These are phyloP conservation scores for Scheffersomyces parashehatae DNA, from an alignment of 1,139 yeast genomes.

Conservation along the genomic window DNA sequence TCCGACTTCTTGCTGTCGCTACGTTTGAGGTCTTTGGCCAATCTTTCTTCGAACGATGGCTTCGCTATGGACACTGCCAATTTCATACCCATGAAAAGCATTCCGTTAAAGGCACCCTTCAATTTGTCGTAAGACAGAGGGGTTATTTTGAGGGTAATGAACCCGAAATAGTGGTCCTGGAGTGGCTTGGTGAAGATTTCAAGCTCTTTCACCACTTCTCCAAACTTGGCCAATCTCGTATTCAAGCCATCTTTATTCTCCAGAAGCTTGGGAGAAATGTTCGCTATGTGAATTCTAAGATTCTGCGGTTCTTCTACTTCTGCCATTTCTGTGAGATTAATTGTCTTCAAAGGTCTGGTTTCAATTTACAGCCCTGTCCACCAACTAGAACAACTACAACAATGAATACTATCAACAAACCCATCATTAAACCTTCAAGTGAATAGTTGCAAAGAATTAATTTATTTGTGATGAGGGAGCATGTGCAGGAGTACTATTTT, in stretches of 20 bases:
- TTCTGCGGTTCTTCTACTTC: conserved; percentile 10
- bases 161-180: conserved; percentile 63
- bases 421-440: too few relatives aligned
- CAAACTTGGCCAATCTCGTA: conserved; percentile 50
- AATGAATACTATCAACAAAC: too few relatives aligned
- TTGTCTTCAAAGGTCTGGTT: too few relatives aligned
- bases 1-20: conserved; percentile 34
- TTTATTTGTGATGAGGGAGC: too few relatives aligned
- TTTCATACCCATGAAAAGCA: conserved; percentile 71
- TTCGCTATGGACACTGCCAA: conserved; percentile 54
- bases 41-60: conserved; percentile 32
- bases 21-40: conserved; percentile 44
- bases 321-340: neutral
- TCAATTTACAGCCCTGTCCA: too few relatives aligned
- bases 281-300: conserved; percentile 65
- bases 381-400: too few relatives aligned
- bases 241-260: conserved; percentile 43
- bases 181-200: conserved; percentile 52
- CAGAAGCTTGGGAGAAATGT: conserved; percentile 56
- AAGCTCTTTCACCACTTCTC: conserved; percentile 41
- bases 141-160: conserved; percentile 56
- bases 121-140: conserved; percentile 48
- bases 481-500: too few relatives aligned
- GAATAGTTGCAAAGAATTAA: too few relatives aligned
- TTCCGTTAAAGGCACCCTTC: conserved; percentile 62